These are phyloP conservation scores for Pyrenopolyporus hunteri DNA, from an alignment of 495 filamentous ascomycete species.

Conservation along the genomic window DNA sequence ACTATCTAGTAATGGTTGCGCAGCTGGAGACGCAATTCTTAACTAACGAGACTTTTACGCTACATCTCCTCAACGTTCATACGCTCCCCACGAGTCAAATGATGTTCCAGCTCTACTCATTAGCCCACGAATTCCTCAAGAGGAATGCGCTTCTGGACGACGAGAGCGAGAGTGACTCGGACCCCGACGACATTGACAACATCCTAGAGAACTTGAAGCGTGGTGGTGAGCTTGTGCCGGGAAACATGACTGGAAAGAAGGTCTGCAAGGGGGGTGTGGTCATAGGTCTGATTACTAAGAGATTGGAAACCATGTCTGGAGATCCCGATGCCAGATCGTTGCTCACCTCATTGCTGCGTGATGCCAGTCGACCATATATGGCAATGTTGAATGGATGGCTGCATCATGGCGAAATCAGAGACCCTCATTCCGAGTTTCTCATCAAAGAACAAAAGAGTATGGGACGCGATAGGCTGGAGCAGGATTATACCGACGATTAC, in stretches of 20 bases:
- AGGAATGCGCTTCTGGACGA: slow-evolving; percentile 88
- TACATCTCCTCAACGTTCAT: slow-evolving; percentile 91
- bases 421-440: slow-evolving; percentile 92
- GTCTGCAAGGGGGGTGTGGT: slow-evolving; percentile 95
- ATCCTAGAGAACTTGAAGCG: slow-evolving; percentile 87
- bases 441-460: slow-evolving; percentile 97
- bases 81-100: slow-evolving; percentile 88
- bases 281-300: slow-evolving; percentile 79
- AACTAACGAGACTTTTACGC: slow-evolving; percentile 82
- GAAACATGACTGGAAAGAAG: slow-evolving; percentile 83
- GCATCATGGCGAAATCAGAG: slow-evolving; percentile 92
- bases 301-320: slow-evolving; percentile 85
- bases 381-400: slow-evolving; percentile 98
- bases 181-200: slow-evolving; percentile 73
- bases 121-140: slow-evolving; percentile 85
- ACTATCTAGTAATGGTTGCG: slow-evolving; percentile 89
- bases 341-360: slow-evolving; percentile 78
- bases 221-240: slow-evolving; percentile 76
- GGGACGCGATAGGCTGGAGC: slow-evolving; percentile 83
- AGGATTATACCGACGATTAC: slow-evolving; percentile 98
- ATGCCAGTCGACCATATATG: slow-evolving; percentile 95
- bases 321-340: slow-evolving; percentile 85
- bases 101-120: slow-evolving; percentile 82
- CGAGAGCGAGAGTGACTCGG: slow-evolving; percentile 81
- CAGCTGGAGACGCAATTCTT: slow-evolving; percentile 92